These are phyloP conservation scores for Neurospora tetrasperma DNA, from an alignment of 495 filamentous ascomycete genomes.

Conservation along the genomic window DNA sequence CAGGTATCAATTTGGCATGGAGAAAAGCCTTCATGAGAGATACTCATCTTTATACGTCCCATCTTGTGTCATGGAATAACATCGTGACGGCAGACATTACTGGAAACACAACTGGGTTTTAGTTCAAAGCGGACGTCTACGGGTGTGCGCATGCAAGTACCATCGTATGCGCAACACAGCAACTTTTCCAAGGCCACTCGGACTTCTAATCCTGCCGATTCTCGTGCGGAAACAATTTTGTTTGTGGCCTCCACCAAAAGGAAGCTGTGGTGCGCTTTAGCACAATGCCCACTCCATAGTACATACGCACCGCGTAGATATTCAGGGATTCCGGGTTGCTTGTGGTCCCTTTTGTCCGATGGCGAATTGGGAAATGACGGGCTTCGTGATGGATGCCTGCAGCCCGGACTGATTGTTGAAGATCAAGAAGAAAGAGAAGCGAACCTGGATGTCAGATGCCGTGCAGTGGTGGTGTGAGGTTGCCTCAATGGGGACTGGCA, in stretches of 20 bases:
- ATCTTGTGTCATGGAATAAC: not conserved
- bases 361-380: not conserved
- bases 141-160: not conserved
- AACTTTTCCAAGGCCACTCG: not conserved
- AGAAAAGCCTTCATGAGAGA: not conserved
- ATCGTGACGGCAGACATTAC: not conserved
- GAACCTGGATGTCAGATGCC: not conserved
- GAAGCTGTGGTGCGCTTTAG: not conserved
- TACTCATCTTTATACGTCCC: not conserved
- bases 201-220: not conserved
- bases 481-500: not conserved
- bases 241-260: not conserved
- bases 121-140: not conserved
- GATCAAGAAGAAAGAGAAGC: not conserved
- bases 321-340: not conserved
- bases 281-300: not conserved
- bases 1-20: not conserved
- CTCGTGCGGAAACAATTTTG: not conserved
- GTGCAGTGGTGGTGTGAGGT: not conserved
- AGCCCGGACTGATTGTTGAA: not conserved
- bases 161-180: not conserved
- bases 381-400: not conserved
- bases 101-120: not conserved
- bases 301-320: not conserved
- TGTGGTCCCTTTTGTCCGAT: not conserved